A percentile compares a stretch with the other conserved stretches of the same genome.
These are phyloP conservation scores for Cladosporium sp. DNA, from an alignment of 2,329 filamentous ascomycete genomes.

Conservation along the genomic window DNA sequence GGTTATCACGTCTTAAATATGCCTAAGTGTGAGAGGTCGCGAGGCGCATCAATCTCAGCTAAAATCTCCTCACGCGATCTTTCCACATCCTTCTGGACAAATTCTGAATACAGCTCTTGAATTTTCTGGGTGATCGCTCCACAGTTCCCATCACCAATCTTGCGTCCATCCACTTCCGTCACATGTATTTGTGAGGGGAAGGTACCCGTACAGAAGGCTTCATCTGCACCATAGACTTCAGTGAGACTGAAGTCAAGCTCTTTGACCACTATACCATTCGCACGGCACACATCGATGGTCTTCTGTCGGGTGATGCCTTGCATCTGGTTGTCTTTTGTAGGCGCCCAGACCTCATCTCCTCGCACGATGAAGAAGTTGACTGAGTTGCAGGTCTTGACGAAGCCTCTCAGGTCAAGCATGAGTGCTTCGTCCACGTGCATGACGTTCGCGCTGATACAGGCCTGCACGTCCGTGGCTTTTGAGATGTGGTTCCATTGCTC, in stretches of 20 bases:
- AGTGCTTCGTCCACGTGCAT: conserved; percentile 2
- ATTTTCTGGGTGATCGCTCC: background rate
- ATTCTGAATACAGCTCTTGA: background rate
- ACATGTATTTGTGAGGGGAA: conserved; percentile 21
- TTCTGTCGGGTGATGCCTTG: conserved; percentile 36
- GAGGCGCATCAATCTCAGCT: background rate
- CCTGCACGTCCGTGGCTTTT: background rate
- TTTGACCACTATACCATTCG: conserved; percentile 28
- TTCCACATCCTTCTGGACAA: background rate
- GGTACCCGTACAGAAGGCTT: conserved; percentile 36
- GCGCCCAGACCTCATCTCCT: conserved; percentile 36
- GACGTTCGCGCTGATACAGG: background rate
- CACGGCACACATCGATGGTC: conserved; percentile 35
- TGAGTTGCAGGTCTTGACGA: conserved; percentile 36
- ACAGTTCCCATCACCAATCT: background rate
- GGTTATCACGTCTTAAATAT: background rate
- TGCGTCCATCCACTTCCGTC: background rate
- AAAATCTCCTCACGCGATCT: background rate
- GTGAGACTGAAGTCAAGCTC: conserved; percentile 36
- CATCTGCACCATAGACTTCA: conserved; percentile 36
- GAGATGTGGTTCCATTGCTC: conserved; percentile 3
- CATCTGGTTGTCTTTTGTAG: conserved; percentile 38
- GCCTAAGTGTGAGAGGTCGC: background rate
- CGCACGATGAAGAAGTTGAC: conserved; percentile 39
- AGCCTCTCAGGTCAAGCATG: conserved; percentile 1